Conservation (phyloP, 306 rosid genomes). For the Prinsepia uniflora region DNA sequence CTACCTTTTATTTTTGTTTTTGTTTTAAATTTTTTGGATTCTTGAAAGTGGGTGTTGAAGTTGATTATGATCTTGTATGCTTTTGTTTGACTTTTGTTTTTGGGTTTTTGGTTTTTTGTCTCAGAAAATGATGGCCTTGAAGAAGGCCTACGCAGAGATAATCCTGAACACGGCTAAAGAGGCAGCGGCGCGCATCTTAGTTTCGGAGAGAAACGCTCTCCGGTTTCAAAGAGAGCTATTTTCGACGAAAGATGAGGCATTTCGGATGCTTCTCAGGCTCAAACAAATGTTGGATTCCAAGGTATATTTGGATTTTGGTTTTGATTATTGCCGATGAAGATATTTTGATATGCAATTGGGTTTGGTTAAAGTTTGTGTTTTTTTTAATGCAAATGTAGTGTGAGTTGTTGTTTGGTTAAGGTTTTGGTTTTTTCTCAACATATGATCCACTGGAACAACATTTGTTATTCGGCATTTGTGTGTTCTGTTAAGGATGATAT, state of each 20-base stretch:
- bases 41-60: conserved; percentile 7
- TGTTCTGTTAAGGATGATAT: background rate
- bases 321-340: conserved; percentile 9
- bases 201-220: conserved; percentile 59
- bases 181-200: conserved; percentile 72
- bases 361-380: conserved; percentile 10
- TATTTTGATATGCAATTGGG: conserved; percentile 10
- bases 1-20: conserved; percentile 1
- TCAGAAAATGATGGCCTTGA: conserved; percentile 77
- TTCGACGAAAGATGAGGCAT: conserved; percentile 57
- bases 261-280: conserved; percentile 68
- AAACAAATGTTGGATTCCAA: conserved; percentile 73
- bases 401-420: conserved; percentile 10
- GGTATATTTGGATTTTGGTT: conserved; percentile 32
- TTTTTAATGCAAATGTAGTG: conserved; percentile 27
- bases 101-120: conserved; percentile 4
- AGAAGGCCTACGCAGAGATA: conserved; percentile 81
- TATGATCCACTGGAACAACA: background rate
- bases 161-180: conserved; percentile 80
- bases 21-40: background rate
- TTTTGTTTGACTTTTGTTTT: conserved; percentile 8
- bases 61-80: conserved; percentile 22
- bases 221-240: conserved; percentile 56
- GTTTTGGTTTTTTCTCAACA: background rate
- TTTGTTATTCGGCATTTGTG: background rate